Evolutionary conservation across 1,284 basidiomycete species (phyloP).

Genomic region (Malassezia furfur): DNA sequence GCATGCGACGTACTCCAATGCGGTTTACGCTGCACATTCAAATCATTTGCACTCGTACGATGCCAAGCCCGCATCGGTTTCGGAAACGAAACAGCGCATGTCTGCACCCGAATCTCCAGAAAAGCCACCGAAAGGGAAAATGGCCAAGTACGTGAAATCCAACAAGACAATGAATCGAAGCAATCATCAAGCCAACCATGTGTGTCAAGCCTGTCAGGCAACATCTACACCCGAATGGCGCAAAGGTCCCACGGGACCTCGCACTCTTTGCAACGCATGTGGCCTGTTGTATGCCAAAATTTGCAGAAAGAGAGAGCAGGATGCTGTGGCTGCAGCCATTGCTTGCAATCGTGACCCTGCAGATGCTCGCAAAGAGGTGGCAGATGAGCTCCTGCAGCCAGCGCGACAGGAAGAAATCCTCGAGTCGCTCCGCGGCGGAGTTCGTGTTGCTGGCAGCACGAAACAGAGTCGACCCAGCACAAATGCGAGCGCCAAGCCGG

Average conservation of each 20-base stretch:
- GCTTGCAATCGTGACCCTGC: neutral
- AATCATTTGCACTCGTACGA: no score
- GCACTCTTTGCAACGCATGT: conserved; percentile 25
- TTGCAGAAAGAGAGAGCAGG: conserved; percentile 17
- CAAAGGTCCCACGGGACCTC: conserved; percentile 22
- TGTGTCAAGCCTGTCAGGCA: conserved; percentile 21
- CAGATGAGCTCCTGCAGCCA: conserved; percentile 1
- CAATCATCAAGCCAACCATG: conserved; percentile 4
- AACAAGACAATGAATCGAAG: neutral
- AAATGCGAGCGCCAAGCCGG: no score
- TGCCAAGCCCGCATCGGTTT: no score
- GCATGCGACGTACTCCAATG: no score
- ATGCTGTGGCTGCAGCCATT: conserved; percentile 3
- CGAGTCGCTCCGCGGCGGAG: conserved; percentile 5
- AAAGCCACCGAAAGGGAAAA: no score
- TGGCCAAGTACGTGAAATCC: neutral
- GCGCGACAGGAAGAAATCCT: conserved; percentile 4
- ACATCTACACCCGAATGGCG: conserved; percentile 25
- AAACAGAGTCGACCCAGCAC: conserved; percentile 1
- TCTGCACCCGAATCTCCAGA: neutral
- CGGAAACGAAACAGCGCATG: no score
- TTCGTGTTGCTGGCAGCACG: neutral
- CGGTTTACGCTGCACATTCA: no score
- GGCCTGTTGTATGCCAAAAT: conserved; percentile 24
- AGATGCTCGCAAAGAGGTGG: neutral